Evolutionary conservation across 2,329 filamentous ascomycete genomes (phyloP), one percentile per base, ranked within the genome.

Genomic region (Macrophomina tecta): DNA sequence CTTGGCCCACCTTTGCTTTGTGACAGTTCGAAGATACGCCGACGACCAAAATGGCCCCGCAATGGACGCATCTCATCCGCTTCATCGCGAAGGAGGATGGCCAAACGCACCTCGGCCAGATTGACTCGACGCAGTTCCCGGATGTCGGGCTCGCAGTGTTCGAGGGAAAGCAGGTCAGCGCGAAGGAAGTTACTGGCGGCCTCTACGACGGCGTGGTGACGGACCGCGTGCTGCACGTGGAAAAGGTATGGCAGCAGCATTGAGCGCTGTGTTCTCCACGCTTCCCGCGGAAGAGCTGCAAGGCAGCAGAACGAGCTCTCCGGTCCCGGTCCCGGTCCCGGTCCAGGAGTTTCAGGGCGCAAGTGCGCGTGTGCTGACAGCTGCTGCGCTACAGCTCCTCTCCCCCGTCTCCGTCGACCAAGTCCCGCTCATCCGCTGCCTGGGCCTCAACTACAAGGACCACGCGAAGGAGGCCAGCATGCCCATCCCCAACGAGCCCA

Each of bases 401-500:
- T 73, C 76, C 1, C 81, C 81, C 0, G 65, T 82, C 28, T 69
- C 73, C 0, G 67, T 67, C 23, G 67, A 73, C 12, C 77, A 82
- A 38, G 74, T 80, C 5, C 77, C 77, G 40, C 77, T 78, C 23
- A 81, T 83, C 58, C 79, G 81, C 42, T 83, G 81, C 70, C 72
- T 83, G 55, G 82, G 82, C 6, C 76, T 83, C 62, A 84, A 83
- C 73, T 82, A 82, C 70, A 73, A 72, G 42, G 75, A 81, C 69
- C 80, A 70, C 64, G 70, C 70, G 18, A 30, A 36, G 6, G 70
- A 72, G 68, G 84, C 89, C 32, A 87, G 87, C 68, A 84, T 92
- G 80, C 85, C 90, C 1, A 83, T 91, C 68, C 91, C 91, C 1
- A 85, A 87, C 72, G 91, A 88, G 70, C 91, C 91, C 0, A 84